These are phyloP conservation scores for Ophiostoma novo-ulmi DNA, from an alignment of 2,329 filamentous ascomycete species.

Conservation along the genomic window DNA sequence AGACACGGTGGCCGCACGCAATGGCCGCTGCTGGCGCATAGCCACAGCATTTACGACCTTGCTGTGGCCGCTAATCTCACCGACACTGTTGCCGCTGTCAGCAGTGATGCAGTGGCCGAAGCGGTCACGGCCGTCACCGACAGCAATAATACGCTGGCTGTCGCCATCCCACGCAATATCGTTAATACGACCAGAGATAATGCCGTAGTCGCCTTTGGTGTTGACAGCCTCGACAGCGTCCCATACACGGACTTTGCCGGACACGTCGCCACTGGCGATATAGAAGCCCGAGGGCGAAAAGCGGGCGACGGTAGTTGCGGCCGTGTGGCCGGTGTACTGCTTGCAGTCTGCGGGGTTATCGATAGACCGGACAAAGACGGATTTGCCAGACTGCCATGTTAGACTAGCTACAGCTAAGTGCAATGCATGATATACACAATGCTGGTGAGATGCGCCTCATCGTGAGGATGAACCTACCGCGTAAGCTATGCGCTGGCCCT, in stretches of 20 bases:
- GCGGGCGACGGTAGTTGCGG: constrained; percentile 82
- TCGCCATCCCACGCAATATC: constrained; percentile 98
- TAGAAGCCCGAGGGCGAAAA: constrained; percentile 95
- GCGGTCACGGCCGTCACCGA: constrained; percentile 88
- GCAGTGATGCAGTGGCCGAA: constrained; percentile 92
- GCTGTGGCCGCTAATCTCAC: constrained; percentile 88
- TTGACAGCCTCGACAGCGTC: constrained; percentile 78
- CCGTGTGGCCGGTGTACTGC: constrained; percentile 89
- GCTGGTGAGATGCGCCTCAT: background rate
- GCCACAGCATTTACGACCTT: constrained; percentile 87
- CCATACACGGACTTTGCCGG: constrained; percentile 85
- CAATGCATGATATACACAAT: background rate
- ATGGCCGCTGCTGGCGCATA: constrained; percentile 81
- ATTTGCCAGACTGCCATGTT: constrained; percentile 78
- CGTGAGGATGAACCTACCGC: constrained; percentile 56
- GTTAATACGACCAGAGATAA: constrained; percentile 91
- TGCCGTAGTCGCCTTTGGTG: constrained; percentile 90
- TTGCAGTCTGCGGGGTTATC: constrained; percentile 78
- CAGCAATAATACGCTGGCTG: constrained; percentile 91
- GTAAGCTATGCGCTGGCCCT: constrained; percentile 89
- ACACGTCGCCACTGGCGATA: constrained; percentile 82
- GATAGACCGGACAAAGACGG: constrained; percentile 91
- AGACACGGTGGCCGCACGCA: constrained; percentile 83
- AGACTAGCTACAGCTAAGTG: background rate
- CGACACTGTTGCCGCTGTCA: constrained; percentile 92